Base-by-base conservation (phyloP, 1,139 yeast species). In the Yamadazyma epiphylla region DNA sequence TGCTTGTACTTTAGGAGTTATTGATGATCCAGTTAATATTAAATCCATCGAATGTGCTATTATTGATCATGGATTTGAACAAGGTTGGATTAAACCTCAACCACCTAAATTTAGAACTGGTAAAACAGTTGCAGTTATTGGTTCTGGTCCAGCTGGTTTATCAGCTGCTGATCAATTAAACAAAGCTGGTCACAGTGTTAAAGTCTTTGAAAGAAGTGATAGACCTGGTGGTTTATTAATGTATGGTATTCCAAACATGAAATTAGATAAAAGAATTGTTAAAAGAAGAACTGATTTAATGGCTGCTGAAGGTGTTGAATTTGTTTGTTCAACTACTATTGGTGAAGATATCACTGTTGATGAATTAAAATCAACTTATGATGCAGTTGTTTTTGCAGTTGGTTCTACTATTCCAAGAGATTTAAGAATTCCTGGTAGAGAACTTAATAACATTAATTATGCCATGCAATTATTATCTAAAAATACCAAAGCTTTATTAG, bases 241-340 rank as follows among this genome's bases (percentile, higher is more conserved):
- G 97, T 91, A 91, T 59, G 98, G 98, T 76, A 91, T 91, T 64
- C 98, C 98, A 50, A 91, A 91, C 71, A 91, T 91, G 98, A 91
- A 91, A 70, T 74, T 91, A 49, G 98, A 91, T 60, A 91, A 91
- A 71, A 72, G 81, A 24, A 76, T 91, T 53, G 96, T 91, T 39
- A 85, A 87, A 67, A 80, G 97, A 56, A 86, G 98, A 70, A 75
- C 94, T 37, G 94, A 89, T 57, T 71, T 91, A 55, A 67, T 91
- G 72, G 84, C 75, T 14, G 96, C 88, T 23, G 96, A 91, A 59
- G 98, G 98, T 31, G 70, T 91, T 49, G 74, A 75, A 27, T 87
- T 91, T 51, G 68, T 81, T 30, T 76, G 86, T 48, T 79, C 76
- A 55, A 77, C 86, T 31, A 80, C 87, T 28, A 74, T 91, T 48